Evolutionary conservation across 345 rosid species (phyloP), one percentile per base, ranked within the genome.

Genomic region (Nephelium lappaceum): DNA sequence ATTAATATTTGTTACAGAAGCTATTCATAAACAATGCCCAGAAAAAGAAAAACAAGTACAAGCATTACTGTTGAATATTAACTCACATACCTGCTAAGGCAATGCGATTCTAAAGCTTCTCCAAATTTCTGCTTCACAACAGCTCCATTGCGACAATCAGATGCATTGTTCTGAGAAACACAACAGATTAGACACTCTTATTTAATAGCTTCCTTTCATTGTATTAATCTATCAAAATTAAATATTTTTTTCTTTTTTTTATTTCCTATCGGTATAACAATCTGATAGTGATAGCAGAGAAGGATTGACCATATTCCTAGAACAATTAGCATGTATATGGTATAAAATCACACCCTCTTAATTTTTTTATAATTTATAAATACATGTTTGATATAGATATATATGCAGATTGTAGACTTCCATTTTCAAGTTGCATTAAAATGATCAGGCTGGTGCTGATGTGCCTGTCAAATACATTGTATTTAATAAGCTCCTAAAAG

Each of bases 141-240:
- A 69, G 92, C 79, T 83, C 99, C 97, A 82, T 83, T 92, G 80
- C 98, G 90, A 87, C 90, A 91, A 66, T 94, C 98, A 62, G 98
- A 96, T 83, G 98, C 83, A 86, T 90, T 96, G 43, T 89, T 91
- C 98, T 96, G 77, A 69, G 24, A 81, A 66, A 80, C 63, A 78
- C 16, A 77, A 79, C 18, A 67, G n/a, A 82, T 79, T 51, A 67
- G 51, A 67, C 49, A 39, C 69, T 73, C 61, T 74, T n/a, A 55
- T 64, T 21, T 10, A 42, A 62, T 6, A 47, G 45, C 19, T 36
- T 41, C 51, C 57, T 72, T 23, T 51, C 51, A 41, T 64, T 41
- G n/a, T 41, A 53, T 31, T 63, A 55, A 69, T 31, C 31, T 23
- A 18, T 15, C 16, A 77, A 31, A 21, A n/a, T 38, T 38, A 23